Evolutionary conservation across 2,329 filamentous ascomycete genomes (phyloP), one percentile per base, ranked within the genome.

Genomic region (Karstenula rhodostoma): DNA sequence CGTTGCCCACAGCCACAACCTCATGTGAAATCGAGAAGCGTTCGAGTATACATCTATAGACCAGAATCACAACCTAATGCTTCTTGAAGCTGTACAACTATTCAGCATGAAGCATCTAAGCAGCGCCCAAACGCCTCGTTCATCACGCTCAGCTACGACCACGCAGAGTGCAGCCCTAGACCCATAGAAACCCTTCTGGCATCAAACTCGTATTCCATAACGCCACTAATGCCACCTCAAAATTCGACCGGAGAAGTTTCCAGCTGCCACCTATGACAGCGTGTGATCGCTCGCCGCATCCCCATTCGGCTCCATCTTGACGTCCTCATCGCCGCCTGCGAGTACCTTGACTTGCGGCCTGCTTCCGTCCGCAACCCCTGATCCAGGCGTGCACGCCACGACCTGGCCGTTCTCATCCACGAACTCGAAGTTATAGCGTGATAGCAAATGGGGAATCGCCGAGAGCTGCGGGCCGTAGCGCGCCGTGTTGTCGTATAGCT

Each of bases 391-490:
- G 29, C 89, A 85, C 2, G 93, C 92, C 23, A 94, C 91, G 7
- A 96, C 89, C 58, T 96, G 90, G 60, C 93, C 94, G 51, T 92
- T 86, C 80, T 99, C 95, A 77, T 99, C 93, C 47, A 98, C 90
- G 71, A 97, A 98, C 75, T 99, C 94, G 75, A 98, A 98, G 80
- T 97, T 96, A 81, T 98, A 99, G 57, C 93, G 87, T 65, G 93
- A 97, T 12, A 99, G 86, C 4, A 98, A 85, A 77, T 99, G 95
- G 0, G 95, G 95, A 58, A 99, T 98, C 0, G 95, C 95, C 1
- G 94, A 96, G 17, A 99, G 88, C 77, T 99, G 95, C 4, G 95
- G 95, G 0, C 95, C 95, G 76, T 99, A 99, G 61, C 95, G 86
- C 13, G 90, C 91, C 0, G 93, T 97, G 79, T 99, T 99, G 74